Evolutionary conservation across 768 basidiomycete species (phyloP), one percentile per base, ranked within the genome.

Genomic region (Astraeus odoratus): DNA sequence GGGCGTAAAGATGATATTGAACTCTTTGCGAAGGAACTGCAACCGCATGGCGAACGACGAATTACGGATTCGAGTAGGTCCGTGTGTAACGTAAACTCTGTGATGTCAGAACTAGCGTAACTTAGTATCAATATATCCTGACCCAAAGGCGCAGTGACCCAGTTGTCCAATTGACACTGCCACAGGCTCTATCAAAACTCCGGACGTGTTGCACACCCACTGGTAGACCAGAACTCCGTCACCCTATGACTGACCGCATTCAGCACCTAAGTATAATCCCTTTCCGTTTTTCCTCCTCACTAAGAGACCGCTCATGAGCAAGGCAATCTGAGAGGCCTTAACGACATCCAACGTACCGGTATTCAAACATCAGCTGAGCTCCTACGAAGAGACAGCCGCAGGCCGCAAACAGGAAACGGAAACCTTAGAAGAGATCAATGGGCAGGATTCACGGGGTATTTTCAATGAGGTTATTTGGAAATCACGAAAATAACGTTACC

Each of bases 291-390:
- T 90, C 87, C 59, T 87, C 85, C 61, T 86, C 85, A 42, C 87
- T 83, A 25, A 39, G 53, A 24, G 40, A 49, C 48, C n/a, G n/a
- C n/a, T 40, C 24, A 1, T 48, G 24, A 49, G 34, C 8, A 15
- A 34, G n/a, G 45, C 44, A 31, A 19, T 16, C 44, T 19, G n/a
- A 29, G 39, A 22, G 36, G 10, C 3, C 10, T 27, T 23, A 24
- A 24, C 30, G 20, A 45, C 16, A 19, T 15, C 39, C 6, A 3
- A 69, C 82, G 16, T 51, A 86, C 89, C 90, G 71, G 64, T 98
- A 98, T 57, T 98, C 95, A 48, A 98, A 91, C 95, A 97, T 96
- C 36, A 95, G 60, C 57, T 98, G 95, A 1, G 78, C 81, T 2
- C 76, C 89, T 18, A 90, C 73, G 57, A 94, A 98, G 10, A 97